A percentile compares a stretch with the other conserved stretches of the same genome.
Conservation (phyloP, 257 asterid genomes). For the Ehretia macrophylla region DNA sequence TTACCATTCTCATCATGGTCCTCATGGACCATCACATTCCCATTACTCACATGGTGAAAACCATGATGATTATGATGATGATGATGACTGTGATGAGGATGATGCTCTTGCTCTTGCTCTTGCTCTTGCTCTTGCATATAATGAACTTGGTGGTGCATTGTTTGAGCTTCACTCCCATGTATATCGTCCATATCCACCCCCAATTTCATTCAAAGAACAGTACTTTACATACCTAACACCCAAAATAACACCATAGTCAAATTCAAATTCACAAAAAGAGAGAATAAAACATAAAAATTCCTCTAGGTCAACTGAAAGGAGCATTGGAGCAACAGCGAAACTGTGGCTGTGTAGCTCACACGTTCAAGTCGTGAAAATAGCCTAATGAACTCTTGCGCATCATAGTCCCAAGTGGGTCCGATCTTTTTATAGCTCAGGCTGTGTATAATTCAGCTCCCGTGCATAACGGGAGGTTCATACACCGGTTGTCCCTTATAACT, state of each 20-base stretch:
- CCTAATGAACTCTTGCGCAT: too few species aligned
- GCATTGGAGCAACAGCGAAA: not conserved
- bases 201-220: conserved; percentile 10
- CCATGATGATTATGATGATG: conserved; percentile 39
- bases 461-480: too few species aligned
- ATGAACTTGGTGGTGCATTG: conserved; percentile 33
- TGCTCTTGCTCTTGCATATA: conserved; percentile 48
- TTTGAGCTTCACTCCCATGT: conserved; percentile 40
- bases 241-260: not conserved
- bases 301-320: not conserved
- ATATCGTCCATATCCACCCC: conserved; percentile 41
- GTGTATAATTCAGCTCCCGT: too few species aligned
- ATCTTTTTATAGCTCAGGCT: too few species aligned
- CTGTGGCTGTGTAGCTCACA: too few species aligned
- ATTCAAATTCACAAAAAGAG: not conserved
- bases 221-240: conserved; percentile 12
- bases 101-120: conserved; percentile 44
- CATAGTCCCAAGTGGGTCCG: too few species aligned
- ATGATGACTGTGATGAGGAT: conserved; percentile 30
- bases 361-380: too few species aligned
- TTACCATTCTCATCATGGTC: conserved; percentile 43
- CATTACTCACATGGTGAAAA: conserved; percentile 39
- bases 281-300: not conserved
- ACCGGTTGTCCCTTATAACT: too few species aligned
- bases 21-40: conserved; percentile 37